phyloP scores from a whole-genome alignment of 1,284 basidiomycete species.

The Melanopsichium pennsylvanicum region DNA sequence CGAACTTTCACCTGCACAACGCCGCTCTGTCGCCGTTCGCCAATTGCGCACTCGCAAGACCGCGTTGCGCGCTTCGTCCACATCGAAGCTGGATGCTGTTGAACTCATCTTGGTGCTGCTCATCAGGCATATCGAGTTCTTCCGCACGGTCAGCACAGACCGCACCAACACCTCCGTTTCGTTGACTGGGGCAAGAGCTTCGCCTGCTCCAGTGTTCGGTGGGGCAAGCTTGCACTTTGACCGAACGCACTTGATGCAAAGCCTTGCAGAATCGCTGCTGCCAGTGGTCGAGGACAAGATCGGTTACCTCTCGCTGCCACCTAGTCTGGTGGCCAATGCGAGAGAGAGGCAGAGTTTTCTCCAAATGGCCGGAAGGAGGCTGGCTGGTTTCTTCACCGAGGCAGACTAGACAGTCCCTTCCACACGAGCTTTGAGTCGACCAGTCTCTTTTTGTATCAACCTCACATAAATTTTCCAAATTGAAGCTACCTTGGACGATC shows the following conservation, averaged over 20 bases:
- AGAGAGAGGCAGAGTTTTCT: slow-evolving; percentile 50
- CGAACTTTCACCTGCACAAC: slow-evolving; percentile 31
- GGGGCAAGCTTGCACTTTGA: slow-evolving; percentile 13
- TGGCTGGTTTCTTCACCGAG: slow-evolving; percentile 45
- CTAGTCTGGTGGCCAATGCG: slow-evolving; percentile 41
- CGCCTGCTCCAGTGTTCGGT: slow-evolving; percentile 4
- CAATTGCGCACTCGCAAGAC: slow-evolving; percentile 71
- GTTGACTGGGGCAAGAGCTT: not conserved
- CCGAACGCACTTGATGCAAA: slow-evolving; percentile 27
- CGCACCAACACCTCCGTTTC: not conserved
- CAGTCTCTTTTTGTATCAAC: not conserved
- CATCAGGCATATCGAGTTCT: slow-evolving; percentile 80
- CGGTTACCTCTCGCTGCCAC: slow-evolving; percentile 42
- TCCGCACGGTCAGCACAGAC: slow-evolving; percentile 61
- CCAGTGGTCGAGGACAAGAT: slow-evolving; percentile 54
- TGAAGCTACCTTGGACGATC: too few species aligned
- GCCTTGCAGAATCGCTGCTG: slow-evolving; percentile 31
- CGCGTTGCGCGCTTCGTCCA: slow-evolving; percentile 69
- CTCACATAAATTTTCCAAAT: not conserved
- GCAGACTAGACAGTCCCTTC: slow-evolving; percentile 2
- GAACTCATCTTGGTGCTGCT: slow-evolving; percentile 85
- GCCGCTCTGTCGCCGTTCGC: slow-evolving; percentile 70
- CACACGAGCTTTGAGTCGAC: not conserved
- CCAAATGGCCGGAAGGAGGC: slow-evolving; percentile 50
- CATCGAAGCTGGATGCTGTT: slow-evolving; percentile 73